phyloP scores from a whole-genome alignment of 2,329 filamentous ascomycete genomes.

The Tetracladium maxilliforme region DNA sequence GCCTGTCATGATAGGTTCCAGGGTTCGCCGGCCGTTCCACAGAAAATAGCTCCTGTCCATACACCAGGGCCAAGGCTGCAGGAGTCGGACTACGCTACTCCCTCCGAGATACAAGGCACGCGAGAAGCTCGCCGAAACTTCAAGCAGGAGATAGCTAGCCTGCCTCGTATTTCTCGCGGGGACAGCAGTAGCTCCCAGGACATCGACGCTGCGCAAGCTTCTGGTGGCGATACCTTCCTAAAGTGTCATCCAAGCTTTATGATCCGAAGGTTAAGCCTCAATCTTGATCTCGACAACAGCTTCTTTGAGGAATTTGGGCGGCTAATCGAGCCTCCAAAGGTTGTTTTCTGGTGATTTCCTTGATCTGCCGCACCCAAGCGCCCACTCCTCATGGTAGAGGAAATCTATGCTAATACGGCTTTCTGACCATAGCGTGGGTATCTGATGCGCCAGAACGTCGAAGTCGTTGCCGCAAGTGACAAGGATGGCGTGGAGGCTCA shows the following conservation, averaged over 20 bases:
- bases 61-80: constrained; percentile 76
- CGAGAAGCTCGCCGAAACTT: constrained; percentile 74
- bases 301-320: constrained; percentile 88
- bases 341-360: too few relatives aligned
- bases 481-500: constrained; percentile 42
- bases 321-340: constrained; percentile 95
- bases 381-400: constrained; percentile 6
- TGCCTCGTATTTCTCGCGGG: constrained; percentile 46
- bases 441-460: constrained; percentile 96
- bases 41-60: constrained; percentile 77
- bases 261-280: constrained; percentile 68
- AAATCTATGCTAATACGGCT: constrained; percentile 44
- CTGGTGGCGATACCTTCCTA: constrained; percentile 9
- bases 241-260: constrained; percentile 55
- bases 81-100: constrained; percentile 76
- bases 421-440: constrained; percentile 77
- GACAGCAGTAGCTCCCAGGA: constrained; percentile 39
- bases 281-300: constrained; percentile 71
- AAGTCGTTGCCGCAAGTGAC: constrained; percentile 85
- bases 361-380: constrained; percentile 12
- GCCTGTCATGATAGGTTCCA: constrained; percentile 5
- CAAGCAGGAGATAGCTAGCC: constrained; percentile 54
- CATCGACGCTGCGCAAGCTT: constrained; percentile 8
- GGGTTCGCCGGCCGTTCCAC: constrained; percentile 56
- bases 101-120: constrained; percentile 73